These are phyloP conservation scores for Coemansia sp. DNA, from an alignment of 192 early-diverging fungal genomes.

Conservation along the genomic window DNA sequence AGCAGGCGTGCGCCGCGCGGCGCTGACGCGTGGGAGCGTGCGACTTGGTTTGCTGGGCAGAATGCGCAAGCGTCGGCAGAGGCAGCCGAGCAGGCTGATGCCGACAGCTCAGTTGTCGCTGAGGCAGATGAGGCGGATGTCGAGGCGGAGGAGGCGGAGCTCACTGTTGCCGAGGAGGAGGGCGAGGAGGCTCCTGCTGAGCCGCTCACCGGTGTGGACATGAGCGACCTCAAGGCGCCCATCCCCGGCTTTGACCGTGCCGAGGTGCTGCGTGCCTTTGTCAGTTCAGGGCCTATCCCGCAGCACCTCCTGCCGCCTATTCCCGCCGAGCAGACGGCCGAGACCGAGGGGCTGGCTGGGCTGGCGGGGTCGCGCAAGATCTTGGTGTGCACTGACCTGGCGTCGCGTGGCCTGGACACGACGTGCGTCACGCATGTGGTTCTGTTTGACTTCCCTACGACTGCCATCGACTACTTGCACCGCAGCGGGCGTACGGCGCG, in stretches of 20 bases:
- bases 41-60: constrained; percentile 29
- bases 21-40: constrained; percentile 35
- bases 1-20: constrained; percentile 5
- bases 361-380: constrained; percentile 52
- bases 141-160: constrained; percentile 1
- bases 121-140: neutral
- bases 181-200: constrained; percentile 5
- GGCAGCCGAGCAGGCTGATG: neutral
- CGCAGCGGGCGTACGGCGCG: constrained; percentile 90
- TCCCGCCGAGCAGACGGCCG: constrained; percentile 9
- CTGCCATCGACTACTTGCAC: constrained; percentile 91
- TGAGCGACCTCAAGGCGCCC: constrained; percentile 31
- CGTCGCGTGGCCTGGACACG: constrained; percentile 89
- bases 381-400: constrained; percentile 89
- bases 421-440: constrained; percentile 87
- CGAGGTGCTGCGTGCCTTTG: constrained; percentile 36
- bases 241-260: constrained; percentile 32
- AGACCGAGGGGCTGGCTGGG: neutral
- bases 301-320: constrained; percentile 26
- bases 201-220: constrained; percentile 21
- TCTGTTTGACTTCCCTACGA: constrained; percentile 89
- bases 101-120: no score
- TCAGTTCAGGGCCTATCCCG: constrained; percentile 25
- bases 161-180: neutral
- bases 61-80: constrained; percentile 5